Evolutionary conservation across 1,139 yeast genomes (phyloP), one percentile per base, ranked within the genome.

Genomic region (Taphrina deformans): DNA sequence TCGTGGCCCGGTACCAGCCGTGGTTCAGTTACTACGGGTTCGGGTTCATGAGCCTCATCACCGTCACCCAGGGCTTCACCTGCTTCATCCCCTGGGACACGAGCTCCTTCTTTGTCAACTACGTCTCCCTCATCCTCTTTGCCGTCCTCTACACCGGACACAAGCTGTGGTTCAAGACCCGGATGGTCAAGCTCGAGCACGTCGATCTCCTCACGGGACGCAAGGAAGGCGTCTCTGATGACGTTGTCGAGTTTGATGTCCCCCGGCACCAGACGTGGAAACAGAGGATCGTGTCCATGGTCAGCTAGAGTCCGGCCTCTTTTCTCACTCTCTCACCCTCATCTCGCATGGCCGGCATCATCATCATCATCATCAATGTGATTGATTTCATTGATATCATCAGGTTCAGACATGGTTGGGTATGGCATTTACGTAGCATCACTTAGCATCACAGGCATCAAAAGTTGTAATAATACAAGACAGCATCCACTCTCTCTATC

Each of bases 41-140:
- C 2, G 76, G 80, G 59, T 72, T 82, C 29, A 78, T 86, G 53
- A 80, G 87, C 70, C 75, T 81, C 35, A 86, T 88, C 89, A 80
- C 84, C 46, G 80, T 86, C 68, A 75, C 86, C 23, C 81, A 85
- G 67, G 91, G 93, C 12, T 89, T 87, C 74, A 77, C 82, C 3
- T 87, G 85, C 0, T 88, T 89, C 65, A 65, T 67, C 21, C 56
- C 59, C 6, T 60, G 52, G 41, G 86, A 67, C 91, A 92, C 26
- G 86, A 85, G 80, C 81, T 89, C 76, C 86, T 87, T 84, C 75
- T 82, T 84, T 72, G 78, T 79, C 70, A 77, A 81, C 67, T 84
- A 83, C 73, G 74, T 84, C 72, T 83, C 85, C 63, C 76, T 80
- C 59, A 81, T 82, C 26, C 79, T 84, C 59, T 80, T 82, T 72